phyloP scores from a whole-genome alignment of 768 basidiomycete species.

The Lactarius sanguifluus region DNA sequence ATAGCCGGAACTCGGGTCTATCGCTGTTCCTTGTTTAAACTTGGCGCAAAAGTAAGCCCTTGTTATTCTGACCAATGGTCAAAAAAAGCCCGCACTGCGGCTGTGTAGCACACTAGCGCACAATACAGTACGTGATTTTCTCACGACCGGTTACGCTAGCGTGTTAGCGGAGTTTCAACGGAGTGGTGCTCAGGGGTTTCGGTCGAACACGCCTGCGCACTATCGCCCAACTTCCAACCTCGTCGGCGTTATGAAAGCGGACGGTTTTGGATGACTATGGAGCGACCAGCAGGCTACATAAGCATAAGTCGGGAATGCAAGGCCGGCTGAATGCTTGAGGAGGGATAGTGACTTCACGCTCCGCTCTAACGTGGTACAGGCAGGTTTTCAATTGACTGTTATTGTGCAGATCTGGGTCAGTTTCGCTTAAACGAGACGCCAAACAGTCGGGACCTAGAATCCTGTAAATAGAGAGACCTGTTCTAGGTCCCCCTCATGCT shows the following conservation, averaged over 20 bases:
- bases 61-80: too few species aligned
- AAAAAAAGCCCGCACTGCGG: background rate
- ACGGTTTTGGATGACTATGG: background rate
- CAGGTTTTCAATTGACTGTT: background rate
- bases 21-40: background rate
- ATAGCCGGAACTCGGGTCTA: background rate
- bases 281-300: background rate
- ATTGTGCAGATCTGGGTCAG: background rate
- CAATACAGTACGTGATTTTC: constrained; percentile 1
- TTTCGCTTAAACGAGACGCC: constrained; percentile 4
- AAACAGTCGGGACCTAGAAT: constrained; percentile 11
- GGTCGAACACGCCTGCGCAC: background rate
- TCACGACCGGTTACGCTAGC: background rate
- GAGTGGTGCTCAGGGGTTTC: background rate
- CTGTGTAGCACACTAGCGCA: background rate
- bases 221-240: background rate
- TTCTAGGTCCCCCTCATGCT: constrained; percentile 17
- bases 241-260: background rate
- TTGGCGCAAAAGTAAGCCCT: background rate
- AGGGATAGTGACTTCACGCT: constrained; percentile 1
- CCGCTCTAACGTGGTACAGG: constrained; percentile 10
- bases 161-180: background rate
- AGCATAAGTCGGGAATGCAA: background rate
- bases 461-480: background rate
- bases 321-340: background rate